Evolutionary conservation across 1,284 basidiomycete species (phyloP), one percentile per base, ranked within the genome.

Genomic region (Malassezia brasiliensis): DNA sequence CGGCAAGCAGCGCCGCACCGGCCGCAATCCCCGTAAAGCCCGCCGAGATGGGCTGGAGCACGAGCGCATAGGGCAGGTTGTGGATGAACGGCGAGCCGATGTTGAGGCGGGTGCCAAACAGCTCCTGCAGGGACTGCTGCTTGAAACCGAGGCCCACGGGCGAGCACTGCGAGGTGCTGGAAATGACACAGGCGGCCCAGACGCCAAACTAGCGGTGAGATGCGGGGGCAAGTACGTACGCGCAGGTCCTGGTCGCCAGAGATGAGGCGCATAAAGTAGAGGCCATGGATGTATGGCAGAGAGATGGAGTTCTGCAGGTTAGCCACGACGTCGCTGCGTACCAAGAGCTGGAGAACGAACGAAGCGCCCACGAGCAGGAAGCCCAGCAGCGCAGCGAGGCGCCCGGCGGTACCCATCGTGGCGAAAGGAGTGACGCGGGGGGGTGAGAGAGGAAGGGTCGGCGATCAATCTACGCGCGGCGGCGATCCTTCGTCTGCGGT

Each of bases 1-100:
- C 49, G 52, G 61, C 58, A 4, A 68, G 53, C 58, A 68, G 59
- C 14, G 65, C 66, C 14, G 61, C 65, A 25, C 61, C 63, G 5
- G 65, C 65, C 20, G 66, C 66, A 11, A 62, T 47, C 22, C 63
- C 63, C 34, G 63, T 66, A 45, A 68, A 68, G 9, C 66, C 66
- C 11, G 66, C 65, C 14, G 65, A 47, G 39, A 68, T 65, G 39
- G 66, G 65, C 57, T 65, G 63, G 36, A 67, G n/a, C 1, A 68
- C 59, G n/a, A 68, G 61, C 0, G 66, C 65, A 38, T 65, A 63
- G 5, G 63, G 53, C 12, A 68, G 53, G 52, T 65, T 62, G 56
- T 63, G 50, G 44, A 65, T 52, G 46, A 66, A 62, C 2, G 53
- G 53, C 20, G 11, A 9, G 12, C 14, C 25, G 14, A 20, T 36